A percentile compares a stretch with the other conserved stretches of the same genome.
Conservation (phyloP, 1,284 basidiomycete species). For the Boletus sp. region DNA sequence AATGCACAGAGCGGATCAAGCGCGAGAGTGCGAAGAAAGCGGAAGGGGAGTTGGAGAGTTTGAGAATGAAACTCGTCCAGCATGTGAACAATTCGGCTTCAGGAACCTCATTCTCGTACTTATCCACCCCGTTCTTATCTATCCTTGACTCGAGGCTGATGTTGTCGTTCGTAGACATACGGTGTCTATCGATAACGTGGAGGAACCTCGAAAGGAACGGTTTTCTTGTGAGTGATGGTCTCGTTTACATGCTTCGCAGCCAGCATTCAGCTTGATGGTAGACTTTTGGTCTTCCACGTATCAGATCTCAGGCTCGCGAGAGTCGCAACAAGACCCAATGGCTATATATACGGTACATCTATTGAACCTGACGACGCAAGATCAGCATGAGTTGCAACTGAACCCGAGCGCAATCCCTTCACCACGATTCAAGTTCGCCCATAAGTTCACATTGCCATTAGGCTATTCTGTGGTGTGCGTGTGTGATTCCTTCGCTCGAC, state of each 20-base stretch:
- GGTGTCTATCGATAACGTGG: background rate
- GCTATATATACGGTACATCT: constrained; percentile 35
- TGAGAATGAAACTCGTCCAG: constrained; percentile 26
- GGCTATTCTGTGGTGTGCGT: constrained; percentile 38
- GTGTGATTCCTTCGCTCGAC: constrained; percentile 8
- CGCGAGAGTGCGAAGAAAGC: constrained; percentile 1
- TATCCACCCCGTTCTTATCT: background rate
- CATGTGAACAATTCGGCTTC: constrained; percentile 21
- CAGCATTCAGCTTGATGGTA: background rate
- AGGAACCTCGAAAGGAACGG: background rate
- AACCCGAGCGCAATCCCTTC: constrained; percentile 37
- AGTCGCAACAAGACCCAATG: constrained; percentile 24
- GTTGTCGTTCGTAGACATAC: background rate
- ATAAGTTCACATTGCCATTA: constrained; percentile 36
- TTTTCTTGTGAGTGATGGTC: background rate
- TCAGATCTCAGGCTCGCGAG: constrained; percentile 15
- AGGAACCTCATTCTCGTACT: constrained; percentile 11
- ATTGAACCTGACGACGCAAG: constrained; percentile 39
- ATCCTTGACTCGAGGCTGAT: background rate
- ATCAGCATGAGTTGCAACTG: constrained; percentile 41
- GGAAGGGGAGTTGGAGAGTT: constrained; percentile 15
- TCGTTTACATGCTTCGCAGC: background rate
- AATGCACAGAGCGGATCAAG: background rate
- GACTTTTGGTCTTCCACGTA: constrained; percentile 1
- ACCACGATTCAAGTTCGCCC: constrained; percentile 28